A percentile compares a stretch with the other conserved stretches of the same genome.
These are phyloP conservation scores for Perkinsus olseni DNA, from an alignment of 169 alveolate species.

Conservation along the genomic window DNA sequence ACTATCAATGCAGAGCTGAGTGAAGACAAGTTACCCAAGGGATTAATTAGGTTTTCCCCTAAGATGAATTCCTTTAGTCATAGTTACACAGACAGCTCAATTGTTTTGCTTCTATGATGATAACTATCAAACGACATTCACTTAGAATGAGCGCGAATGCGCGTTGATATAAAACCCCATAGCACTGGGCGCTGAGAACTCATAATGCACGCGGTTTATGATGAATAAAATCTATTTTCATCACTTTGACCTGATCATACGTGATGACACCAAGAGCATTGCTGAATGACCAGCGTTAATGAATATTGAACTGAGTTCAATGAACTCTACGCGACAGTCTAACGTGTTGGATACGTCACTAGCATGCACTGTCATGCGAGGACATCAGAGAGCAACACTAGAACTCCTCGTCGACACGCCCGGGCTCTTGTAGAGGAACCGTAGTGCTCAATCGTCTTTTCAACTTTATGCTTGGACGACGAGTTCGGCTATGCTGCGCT, in stretches of 20 bases:
- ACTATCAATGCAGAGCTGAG: background rate
- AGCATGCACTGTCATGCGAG: too few species aligned
- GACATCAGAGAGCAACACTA: too few species aligned
- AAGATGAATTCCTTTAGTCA: background rate
- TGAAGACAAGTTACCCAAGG: background rate
- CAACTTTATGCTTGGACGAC: background rate
- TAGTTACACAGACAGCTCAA: background rate
- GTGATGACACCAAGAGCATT: background rate
- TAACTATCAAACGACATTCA: background rate
- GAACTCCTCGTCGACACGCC: too few species aligned
- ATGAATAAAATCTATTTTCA: background rate
- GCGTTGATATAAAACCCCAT: background rate
- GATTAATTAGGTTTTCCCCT: background rate
- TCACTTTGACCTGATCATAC: background rate
- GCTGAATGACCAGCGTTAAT: background rate
- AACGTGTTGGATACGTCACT: too few species aligned
- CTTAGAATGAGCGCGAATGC: background rate
- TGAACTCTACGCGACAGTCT: too few species aligned
- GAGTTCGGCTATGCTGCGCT: background rate
- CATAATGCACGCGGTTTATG: background rate
- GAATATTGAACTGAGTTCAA: too few species aligned
- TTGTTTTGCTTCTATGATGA: background rate
- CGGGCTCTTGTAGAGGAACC: background rate
- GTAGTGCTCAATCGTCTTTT: background rate
- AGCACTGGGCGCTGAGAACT: background rate